Conservation (phyloP, 179 eudicot species). For the Spergularia azorica region DNA sequence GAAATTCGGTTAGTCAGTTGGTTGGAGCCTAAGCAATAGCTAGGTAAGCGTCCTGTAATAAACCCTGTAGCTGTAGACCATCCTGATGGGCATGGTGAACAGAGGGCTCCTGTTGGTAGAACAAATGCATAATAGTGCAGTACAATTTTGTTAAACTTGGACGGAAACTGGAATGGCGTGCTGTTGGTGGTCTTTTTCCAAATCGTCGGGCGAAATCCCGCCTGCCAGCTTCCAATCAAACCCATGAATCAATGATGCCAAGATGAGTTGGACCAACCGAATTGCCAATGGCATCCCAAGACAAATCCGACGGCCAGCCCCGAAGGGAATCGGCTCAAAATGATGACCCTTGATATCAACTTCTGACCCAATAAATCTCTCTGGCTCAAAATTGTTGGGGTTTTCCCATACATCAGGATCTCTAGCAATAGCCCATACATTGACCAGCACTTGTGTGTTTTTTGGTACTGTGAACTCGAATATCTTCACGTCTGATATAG, state of each 20-base stretch:
- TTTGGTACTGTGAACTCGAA: conserved; percentile 8
- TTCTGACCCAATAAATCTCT: conserved; percentile 6
- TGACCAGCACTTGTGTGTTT: conserved; percentile 17
- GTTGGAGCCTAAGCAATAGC: too few relatives aligned
- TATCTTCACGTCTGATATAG: background rate
- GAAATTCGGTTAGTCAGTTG: too few relatives aligned
- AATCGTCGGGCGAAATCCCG: conserved; percentile 12
- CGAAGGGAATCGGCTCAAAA: conserved; percentile 25
- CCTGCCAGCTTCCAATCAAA: conserved; percentile 40
- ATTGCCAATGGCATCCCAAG: conserved; percentile 23
- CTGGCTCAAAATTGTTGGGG: conserved; percentile 15
- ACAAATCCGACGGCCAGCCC: conserved; percentile 18
- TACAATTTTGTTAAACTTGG: background rate
- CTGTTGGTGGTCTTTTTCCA: conserved; percentile 24
- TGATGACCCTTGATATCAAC: conserved; percentile 6
- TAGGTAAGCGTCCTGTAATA: too few relatives aligned
- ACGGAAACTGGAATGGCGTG: conserved; percentile 15
- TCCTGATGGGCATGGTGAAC: too few relatives aligned
- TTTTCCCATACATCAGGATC: conserved; percentile 4
- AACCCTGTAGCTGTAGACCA: too few relatives aligned
- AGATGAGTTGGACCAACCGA: conserved; percentile 27
- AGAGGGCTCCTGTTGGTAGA: too few relatives aligned
- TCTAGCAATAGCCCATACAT: conserved; percentile 19
- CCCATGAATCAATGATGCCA: conserved; percentile 32
- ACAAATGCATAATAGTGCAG: background rate